Evolutionary conservation across 169 alveolate species (phyloP), one percentile per base, ranked within the genome.

Genomic region (Plasmodium knowlesi): DNA sequence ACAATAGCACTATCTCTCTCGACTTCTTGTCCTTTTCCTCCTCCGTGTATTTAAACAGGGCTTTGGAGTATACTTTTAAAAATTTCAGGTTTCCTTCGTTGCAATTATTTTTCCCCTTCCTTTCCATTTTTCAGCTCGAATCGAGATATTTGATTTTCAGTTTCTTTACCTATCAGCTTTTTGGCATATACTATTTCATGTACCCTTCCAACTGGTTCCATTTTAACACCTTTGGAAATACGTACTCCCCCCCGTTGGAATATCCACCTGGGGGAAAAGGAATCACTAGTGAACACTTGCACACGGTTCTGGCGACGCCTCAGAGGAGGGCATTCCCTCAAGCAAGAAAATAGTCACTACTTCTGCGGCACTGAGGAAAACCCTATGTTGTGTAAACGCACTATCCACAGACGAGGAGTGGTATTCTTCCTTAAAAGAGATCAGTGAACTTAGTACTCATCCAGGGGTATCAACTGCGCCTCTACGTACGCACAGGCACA

Each of bases 21-120:
- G 73, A 72, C 12, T 82, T 73, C 8, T 90, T 84, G 39, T 82
- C 80, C 78, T 92, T 94, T 19, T 73, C 79, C 32, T 76, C 93
- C 39, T 86, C 94, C 12, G 89, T 28, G 71, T 93, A 84, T 22
- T 82, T 85, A 50, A 96, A 57, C 22, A 86, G 83, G 46, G 30
- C 30, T 67, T 54, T 50, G 43, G 95, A 28, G 72, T 89, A 92
- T 25, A 70, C 92, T 22, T 46, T 71, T 84, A 86, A 54, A 76
- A 50, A 86, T 76, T 28, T 73, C 41, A 86, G 43, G 81, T 22
- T 37, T n/a, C 71, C 85, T 41, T 86, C 81, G 30, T 86, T 86
- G n/a, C 22, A 39, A 30, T 16, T 32, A 39, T 72, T 9, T 84
- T 50, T 43, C n/a, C 78, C 78, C 61, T 84, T 61, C 43, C 10